phyloP scores from a whole-genome alignment of 441 rosid species.

The Populus hybrid region DNA sequence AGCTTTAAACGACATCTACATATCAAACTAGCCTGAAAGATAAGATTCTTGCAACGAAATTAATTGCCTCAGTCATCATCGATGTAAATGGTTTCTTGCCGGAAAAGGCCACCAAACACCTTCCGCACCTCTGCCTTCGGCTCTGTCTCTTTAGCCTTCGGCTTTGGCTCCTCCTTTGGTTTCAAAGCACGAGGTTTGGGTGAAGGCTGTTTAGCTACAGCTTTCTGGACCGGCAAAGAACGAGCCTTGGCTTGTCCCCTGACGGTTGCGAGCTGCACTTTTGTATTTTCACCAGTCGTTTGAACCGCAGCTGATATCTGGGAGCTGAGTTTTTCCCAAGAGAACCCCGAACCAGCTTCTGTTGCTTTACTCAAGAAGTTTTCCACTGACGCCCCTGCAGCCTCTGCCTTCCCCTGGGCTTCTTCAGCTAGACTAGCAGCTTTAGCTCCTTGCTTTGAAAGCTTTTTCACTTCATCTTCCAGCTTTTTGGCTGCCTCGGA shows the following conservation, averaged over 20 bases:
- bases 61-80: conserved; percentile 62
- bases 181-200: conserved; percentile 24
- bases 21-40: background rate
- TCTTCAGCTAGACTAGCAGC: conserved; percentile 60
- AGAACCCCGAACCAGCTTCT: conserved; percentile 57
- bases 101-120: conserved; percentile 80
- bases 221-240: conserved; percentile 56
- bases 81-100: conserved; percentile 84
- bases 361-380: conserved; percentile 60
- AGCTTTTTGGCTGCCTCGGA: conserved; percentile 51
- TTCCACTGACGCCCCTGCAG: conserved; percentile 48
- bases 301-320: conserved; percentile 58
- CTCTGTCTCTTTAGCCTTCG: conserved; percentile 35
- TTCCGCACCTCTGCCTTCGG: conserved; percentile 63
- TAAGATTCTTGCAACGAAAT: background rate
- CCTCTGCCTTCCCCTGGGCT: conserved; percentile 57
- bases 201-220: conserved; percentile 42
- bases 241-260: conserved; percentile 89
- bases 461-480: conserved; percentile 51
- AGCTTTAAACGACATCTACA: background rate
- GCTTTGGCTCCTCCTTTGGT: conserved; percentile 30
- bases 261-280: conserved; percentile 76
- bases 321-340: conserved; percentile 70
- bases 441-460: conserved; percentile 48
- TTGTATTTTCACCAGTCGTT: conserved; percentile 30